Evolutionary conservation across 345 rosid species (phyloP).

Genomic region (Eucalyptus cloeziana): DNA sequence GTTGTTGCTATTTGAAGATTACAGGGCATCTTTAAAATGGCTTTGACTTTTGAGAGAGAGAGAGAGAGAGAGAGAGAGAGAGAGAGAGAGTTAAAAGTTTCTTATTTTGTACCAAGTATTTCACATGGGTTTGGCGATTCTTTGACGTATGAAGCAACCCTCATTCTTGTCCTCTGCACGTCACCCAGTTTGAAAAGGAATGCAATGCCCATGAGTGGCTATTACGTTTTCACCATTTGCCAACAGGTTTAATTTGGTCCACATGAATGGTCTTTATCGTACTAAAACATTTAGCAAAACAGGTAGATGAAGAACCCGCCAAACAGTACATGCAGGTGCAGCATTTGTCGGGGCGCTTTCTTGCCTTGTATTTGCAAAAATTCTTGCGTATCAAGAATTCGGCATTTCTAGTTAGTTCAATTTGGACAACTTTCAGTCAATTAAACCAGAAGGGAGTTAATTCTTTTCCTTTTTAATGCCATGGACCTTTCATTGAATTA

Average conservation of each 20-base stretch:
- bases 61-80: background rate
- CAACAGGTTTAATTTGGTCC: background rate
- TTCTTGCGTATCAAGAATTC: background rate
- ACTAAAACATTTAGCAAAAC: background rate
- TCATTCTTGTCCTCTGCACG: background rate
- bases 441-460: background rate
- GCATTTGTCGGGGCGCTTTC: conserved; percentile 53
- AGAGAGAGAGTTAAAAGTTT: background rate
- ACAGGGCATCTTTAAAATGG: background rate
- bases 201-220: background rate
- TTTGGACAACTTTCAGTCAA: background rate
- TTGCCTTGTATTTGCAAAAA: background rate
- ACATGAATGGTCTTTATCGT: background rate
- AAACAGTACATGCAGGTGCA: conserved; percentile 60
- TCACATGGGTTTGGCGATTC: background rate
- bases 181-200: background rate
- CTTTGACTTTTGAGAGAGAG: background rate
- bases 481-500: background rate
- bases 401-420: background rate
- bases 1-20: conserved; percentile 1
- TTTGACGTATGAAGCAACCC: background rate
- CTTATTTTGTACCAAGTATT: background rate
- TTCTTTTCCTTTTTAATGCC: background rate
- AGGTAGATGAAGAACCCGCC: conserved; percentile 12
- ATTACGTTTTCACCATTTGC: background rate